Conservation (phyloP, 148 eudicot genomes). For the Rhododendron ovatum region DNA sequence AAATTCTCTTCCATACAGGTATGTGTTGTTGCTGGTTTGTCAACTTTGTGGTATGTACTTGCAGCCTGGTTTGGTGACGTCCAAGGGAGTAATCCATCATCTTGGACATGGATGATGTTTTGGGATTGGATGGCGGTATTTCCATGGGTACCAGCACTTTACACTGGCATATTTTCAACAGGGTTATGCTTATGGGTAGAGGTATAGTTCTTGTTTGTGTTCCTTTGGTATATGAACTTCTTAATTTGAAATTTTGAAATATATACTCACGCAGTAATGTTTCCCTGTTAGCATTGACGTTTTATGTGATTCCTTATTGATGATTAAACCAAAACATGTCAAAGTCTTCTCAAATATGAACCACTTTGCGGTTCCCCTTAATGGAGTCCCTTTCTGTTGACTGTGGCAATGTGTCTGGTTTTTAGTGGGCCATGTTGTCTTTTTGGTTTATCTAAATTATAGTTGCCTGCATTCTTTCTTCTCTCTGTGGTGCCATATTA, state of each 20-base stretch:
- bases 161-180: conserved; percentile 62
- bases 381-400: not conserved
- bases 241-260: not conserved
- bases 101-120: conserved; percentile 44
- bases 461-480: not conserved
- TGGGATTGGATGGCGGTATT: conserved; percentile 35
- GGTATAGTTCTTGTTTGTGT: conserved; percentile 28
- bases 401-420: not conserved
- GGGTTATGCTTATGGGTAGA: conserved; percentile 71
- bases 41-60: conserved; percentile 45
- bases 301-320: not conserved
- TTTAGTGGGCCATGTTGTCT: not conserved
- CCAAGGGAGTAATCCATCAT: conserved; percentile 24
- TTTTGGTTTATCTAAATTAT: not conserved
- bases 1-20: conserved; percentile 32
- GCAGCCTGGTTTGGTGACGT: conserved; percentile 31
- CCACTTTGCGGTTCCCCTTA: not conserved
- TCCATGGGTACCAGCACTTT: conserved; percentile 77
- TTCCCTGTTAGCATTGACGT: not conserved
- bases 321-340: not conserved
- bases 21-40: conserved; percentile 47
- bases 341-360: not conserved
- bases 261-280: not conserved
- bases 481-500: not conserved
- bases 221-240: not conserved